Evolutionary conservation across 352 stramenopile genomes (phyloP), one percentile per base, ranked within the genome.

Genomic region (Labyrinthula sp.): DNA sequence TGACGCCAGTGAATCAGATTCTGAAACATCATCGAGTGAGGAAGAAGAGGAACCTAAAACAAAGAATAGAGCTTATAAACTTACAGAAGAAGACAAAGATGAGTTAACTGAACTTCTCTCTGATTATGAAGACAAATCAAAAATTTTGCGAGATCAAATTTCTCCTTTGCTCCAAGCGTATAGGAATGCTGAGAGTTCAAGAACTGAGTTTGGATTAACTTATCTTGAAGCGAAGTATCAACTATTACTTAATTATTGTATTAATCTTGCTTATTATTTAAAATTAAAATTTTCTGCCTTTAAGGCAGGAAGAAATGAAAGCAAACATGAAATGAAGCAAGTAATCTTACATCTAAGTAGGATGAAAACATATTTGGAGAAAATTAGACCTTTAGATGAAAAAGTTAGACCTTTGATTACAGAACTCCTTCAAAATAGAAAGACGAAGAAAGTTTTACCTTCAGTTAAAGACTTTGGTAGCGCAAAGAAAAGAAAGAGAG

Each of bases 221-320:
- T 68, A 68, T 21, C 47, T 68, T 7, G 61, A 68, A 40, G 54
- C 56, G 10, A 67, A 68, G 30, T 54, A 68, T 22, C 62, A 68
- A 37, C 25, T 66, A 1, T 55, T 68, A 29, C 47, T 69, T 4
- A 56, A 30, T 12, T 68, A 68, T 35, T 64, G 60, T 28, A 31
- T 64, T 22, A 67, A 68, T 30, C 22, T 69, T 18, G 33, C 48
- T 6, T 68, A 66, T 36, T 68, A 68, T 57, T 52, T 68, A 2
- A 30, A 58, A 10, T 49, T 69, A 12, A 67, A 65, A 38, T 57
- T 52, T 7, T 27, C n/a, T n/a, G n/a, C n/a, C n/a, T n/a, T n/a
- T n/a, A n/a, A n/a, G n/a, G n/a, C n/a, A n/a, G n/a, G n/a, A n/a
- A n/a, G n/a, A n/a, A n/a, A n/a, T n/a, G n/a, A n/a, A n/a, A n/a